Evolutionary conservation across 345 rosid species (phyloP), one percentile per base, ranked within the genome.

Genomic region (Balakata baccata): DNA sequence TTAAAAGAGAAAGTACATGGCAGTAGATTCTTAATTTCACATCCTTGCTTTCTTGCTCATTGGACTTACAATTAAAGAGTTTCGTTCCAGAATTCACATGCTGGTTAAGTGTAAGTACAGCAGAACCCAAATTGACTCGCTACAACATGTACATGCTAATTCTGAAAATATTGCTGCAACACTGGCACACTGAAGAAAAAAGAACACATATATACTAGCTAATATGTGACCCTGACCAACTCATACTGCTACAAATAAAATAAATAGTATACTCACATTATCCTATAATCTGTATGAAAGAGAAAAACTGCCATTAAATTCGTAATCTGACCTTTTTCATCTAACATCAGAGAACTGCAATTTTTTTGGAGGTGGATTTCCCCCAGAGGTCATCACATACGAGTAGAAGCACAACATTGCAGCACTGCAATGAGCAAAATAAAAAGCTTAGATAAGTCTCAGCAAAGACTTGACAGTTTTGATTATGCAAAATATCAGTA

Each of bases 331-430:
- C 66, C 49, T 58, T 43, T 54, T 70, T 56, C 71, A 68, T 66
- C 12, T 17, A 58, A 59, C 69, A 72, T 54, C 75, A 5, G 86
- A 83, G 70, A 89, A 71, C 60, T 89, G 91, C 86, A 81, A 76
- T 86, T 93, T 91, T 86, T 89, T 93, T 61, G 98, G 99, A 45
- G 97, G 97, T 37, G 98, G 99, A 71, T 95, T 93, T 69, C 99
- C 99, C 69, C 99, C 97, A 2, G 98, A 87, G 49, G 88, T 68
- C 79, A 91, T 77, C 79, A 95, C 97, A 71, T 93, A 85, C 0
- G 81, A 77, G 73, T 89, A 95, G 85, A 93, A 93, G 80, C 86
- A 89, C 64, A 92, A 77, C 98, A 93, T 95, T 41, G 86, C 87
- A 74, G 91, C 92, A 87, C 99, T 95, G 87, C n/a, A 29, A 56